Conservation (phyloP, 2,329 filamentous ascomycete species). For the Penicillium sp. region DNA sequence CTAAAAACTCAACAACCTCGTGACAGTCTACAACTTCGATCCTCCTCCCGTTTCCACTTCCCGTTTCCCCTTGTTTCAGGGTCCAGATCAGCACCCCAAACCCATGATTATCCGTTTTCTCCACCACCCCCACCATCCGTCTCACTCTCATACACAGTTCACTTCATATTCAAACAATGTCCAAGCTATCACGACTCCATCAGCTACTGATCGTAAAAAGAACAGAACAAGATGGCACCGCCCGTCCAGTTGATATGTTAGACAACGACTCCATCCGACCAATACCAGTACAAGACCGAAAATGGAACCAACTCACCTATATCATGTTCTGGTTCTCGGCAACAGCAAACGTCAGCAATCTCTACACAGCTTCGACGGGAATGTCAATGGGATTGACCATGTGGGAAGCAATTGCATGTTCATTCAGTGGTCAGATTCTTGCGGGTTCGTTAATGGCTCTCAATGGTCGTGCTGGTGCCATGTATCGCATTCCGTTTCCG, state of each 20-base stretch:
- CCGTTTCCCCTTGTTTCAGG: not conserved
- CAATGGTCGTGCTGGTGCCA: conserved; percentile 44
- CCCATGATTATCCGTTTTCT: not conserved
- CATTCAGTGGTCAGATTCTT: conserved; percentile 43
- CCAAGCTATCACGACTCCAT: conserved; percentile 12
- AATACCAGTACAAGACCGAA: conserved; percentile 40
- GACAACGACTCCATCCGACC: conserved; percentile 45
- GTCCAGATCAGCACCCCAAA: not conserved
- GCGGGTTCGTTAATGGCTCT: conserved; percentile 35
- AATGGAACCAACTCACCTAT: conserved; percentile 43
- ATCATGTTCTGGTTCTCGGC: conserved; percentile 45
- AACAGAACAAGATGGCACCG: conserved; percentile 17
- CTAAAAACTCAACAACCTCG: not conserved
- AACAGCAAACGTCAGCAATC: conserved; percentile 38
- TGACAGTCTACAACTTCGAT: not conserved
- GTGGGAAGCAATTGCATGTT: conserved; percentile 48
- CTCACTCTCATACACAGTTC: not conserved
- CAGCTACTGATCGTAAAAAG: conserved; percentile 19
- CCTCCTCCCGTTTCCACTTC: not conserved
- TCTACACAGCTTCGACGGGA: conserved; percentile 41
- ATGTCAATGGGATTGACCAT: conserved; percentile 47
- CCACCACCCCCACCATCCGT: not conserved
- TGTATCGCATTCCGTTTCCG: conserved; percentile 46
- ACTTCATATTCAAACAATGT: not conserved
- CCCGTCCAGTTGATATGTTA: conserved; percentile 21